A percentile compares a stretch with the other conserved stretches of the same genome.
Conservation (phyloP, 257 asterid genomes). For the Plectranthus barbatus region DNA sequence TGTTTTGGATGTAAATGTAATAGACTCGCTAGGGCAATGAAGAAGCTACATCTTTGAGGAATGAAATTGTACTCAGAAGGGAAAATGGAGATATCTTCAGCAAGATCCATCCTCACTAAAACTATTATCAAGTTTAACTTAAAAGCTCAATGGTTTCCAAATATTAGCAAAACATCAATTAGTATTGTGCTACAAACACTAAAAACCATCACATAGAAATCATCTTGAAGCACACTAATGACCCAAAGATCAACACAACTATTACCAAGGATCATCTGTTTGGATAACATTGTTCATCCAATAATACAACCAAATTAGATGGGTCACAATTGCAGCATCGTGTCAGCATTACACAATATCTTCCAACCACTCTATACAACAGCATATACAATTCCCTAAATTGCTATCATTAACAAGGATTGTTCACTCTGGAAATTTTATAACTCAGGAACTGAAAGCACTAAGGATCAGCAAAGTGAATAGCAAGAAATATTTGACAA, state of each 20-base stretch:
- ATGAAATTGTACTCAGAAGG: no score
- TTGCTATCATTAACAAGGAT: background rate
- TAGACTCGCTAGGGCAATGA: no score
- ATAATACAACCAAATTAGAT: background rate
- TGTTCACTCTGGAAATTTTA: background rate
- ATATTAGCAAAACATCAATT: background rate
- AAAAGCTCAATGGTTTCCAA: background rate
- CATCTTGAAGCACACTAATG: conserved; percentile 1
- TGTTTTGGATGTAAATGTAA: no score
- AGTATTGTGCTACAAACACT: background rate
- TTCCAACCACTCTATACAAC: background rate
- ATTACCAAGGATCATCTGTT: background rate
- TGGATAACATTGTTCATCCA: background rate
- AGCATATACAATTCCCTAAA: background rate
- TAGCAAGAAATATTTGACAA: background rate
- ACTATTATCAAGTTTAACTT: background rate
- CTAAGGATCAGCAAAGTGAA: background rate
- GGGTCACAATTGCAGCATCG: conserved; percentile 2
- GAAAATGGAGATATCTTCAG: no score
- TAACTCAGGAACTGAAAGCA: background rate
- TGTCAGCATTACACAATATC: background rate
- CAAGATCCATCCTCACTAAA: background rate
- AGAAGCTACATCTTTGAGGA: background rate
- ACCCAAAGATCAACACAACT: background rate
- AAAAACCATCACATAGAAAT: background rate